These are phyloP conservation scores for Mallotus nudiflorus DNA, from an alignment of 345 rosid species.

Conservation along the genomic window DNA sequence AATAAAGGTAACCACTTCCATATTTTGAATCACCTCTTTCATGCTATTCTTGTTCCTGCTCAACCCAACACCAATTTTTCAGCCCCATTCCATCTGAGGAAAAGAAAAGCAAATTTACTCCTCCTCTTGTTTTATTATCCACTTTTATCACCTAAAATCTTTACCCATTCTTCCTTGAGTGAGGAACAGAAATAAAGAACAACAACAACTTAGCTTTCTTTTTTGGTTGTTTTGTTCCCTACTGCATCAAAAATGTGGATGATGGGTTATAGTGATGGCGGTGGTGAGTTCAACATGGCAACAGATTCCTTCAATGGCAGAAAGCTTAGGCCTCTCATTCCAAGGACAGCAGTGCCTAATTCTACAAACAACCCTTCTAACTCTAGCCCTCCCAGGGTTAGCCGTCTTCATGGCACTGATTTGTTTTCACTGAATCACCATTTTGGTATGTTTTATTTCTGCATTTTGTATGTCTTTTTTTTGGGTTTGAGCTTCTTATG, in stretches of 20 bases:
- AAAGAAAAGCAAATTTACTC: not conserved
- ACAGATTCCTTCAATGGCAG: conserved; percentile 59
- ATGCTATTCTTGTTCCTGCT: conserved; percentile 21
- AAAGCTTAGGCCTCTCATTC: conserved; percentile 79
- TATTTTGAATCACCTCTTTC: conserved; percentile 18
- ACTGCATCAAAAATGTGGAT: conserved; percentile 61
- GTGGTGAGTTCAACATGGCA: conserved; percentile 58
- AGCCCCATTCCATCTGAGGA: conserved; percentile 13
- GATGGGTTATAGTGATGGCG: conserved; percentile 83
- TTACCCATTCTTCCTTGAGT: not conserved
- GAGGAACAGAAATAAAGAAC: too few species aligned
- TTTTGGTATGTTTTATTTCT: conserved; percentile 34
- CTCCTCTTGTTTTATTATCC: conserved; percentile 1
- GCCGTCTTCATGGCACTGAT: conserved; percentile 42
- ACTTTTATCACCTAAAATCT: conserved; percentile 1
- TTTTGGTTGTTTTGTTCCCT: not conserved
- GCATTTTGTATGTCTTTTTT: not conserved
- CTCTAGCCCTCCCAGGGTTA: conserved; percentile 28
- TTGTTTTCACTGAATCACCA: conserved; percentile 64
- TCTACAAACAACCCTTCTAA: conserved; percentile 33
- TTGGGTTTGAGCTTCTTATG: not conserved
- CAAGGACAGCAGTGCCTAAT: conserved; percentile 49
- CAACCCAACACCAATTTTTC: conserved; percentile 12
- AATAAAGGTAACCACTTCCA: conserved; percentile 14
- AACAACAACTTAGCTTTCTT: not conserved